Conservation (phyloP, 2,329 filamentous ascomycete species). For the Orbilia quercus region DNA sequence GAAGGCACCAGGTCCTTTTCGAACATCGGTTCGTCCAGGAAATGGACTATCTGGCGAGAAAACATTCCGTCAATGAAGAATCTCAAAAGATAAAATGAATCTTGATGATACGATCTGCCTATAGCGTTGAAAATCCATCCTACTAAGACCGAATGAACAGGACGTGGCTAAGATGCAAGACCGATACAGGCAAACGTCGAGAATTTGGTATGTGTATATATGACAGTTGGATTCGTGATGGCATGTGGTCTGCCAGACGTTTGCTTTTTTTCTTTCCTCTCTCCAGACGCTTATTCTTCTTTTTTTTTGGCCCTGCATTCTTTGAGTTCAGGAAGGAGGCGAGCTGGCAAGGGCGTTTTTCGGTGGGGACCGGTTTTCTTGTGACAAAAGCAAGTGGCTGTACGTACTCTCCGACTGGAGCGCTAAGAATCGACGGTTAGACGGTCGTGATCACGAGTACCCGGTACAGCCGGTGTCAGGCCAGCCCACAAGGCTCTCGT, state of each 20-base stretch:
- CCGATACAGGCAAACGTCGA: conserved; percentile 23
- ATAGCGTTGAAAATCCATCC: too few species aligned
- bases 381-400: neutral
- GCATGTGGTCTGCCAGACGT: conserved; percentile 18
- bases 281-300: conserved; percentile 12
- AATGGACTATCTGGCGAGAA: conserved; percentile 38
- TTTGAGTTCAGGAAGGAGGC: conserved; percentile 5
- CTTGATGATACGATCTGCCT: conserved; percentile 12
- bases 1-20: conserved; percentile 23
- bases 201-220: conserved; percentile 24
- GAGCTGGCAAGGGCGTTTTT: neutral
- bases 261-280: too few species aligned
- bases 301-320: conserved; percentile 26
- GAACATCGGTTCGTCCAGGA: conserved; percentile 8
- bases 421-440: conserved; percentile 11
- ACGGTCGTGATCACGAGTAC: conserved; percentile 16
- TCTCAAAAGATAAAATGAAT: neutral
- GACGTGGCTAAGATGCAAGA: conserved; percentile 4
- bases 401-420: neutral
- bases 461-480: neutral
- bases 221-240: conserved; percentile 1
- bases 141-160: neutral
- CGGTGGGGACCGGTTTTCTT: neutral
- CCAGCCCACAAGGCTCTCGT: neutral
- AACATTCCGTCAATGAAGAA: conserved; percentile 1